Conservation (phyloP, 495 filamentous ascomycete genomes). For the Neurospora cerealis region DNA sequence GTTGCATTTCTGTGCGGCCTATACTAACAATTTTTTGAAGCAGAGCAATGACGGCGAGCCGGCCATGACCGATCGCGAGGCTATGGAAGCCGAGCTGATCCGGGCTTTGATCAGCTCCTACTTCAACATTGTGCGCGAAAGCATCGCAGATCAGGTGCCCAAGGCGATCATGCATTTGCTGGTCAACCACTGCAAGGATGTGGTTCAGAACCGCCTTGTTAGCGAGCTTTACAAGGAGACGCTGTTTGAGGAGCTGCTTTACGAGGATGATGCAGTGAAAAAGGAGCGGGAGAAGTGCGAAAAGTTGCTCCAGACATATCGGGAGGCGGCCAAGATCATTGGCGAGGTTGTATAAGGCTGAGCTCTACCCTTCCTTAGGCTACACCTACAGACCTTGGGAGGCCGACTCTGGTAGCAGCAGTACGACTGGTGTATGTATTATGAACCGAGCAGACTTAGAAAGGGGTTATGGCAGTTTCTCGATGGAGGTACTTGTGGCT, state of each 20-base stretch:
- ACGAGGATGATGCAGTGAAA: slow-evolving; percentile 96
- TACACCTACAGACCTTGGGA: not conserved
- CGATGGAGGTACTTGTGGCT: not conserved
- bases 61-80: slow-evolving; percentile 86
- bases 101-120: slow-evolving; percentile 92
- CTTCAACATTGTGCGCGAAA: slow-evolving; percentile 96
- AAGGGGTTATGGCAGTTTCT: not conserved
- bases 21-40: slow-evolving; percentile 17
- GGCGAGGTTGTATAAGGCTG: slow-evolving; percentile 76
- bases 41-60: slow-evolving; percentile 53
- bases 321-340: slow-evolving; percentile 94
- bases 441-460: not conserved
- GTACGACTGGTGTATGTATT: not conserved
- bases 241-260: slow-evolving; percentile 86
- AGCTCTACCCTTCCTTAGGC: not conserved
- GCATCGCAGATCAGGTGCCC: slow-evolving; percentile 93
- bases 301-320: slow-evolving; percentile 84
- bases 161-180: slow-evolving; percentile 99
- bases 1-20: not conserved
- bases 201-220: slow-evolving; percentile 91
- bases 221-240: slow-evolving; percentile 91
- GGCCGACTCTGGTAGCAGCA: not conserved
- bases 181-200: slow-evolving; percentile 96
- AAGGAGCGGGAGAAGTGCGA: slow-evolving; percentile 97
- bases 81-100: slow-evolving; percentile 95